Percentiles rank a stretch among this genome's conserved stretches.
Evolutionary conservation across 305 asterid genomes (phyloP).

Genomic region (Caryopteris hybrid): DNA sequence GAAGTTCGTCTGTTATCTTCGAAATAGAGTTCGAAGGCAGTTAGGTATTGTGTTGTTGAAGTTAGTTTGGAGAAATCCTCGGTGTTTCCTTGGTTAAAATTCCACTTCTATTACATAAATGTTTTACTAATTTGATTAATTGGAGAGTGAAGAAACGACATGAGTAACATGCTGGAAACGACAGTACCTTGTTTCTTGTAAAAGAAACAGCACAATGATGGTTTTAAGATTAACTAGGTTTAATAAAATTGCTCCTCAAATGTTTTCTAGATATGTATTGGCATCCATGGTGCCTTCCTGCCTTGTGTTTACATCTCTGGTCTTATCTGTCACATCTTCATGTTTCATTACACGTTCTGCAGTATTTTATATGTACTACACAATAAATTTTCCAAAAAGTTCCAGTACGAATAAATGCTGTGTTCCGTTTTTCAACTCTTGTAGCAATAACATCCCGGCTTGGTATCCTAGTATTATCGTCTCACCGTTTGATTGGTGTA

Average conservation of each 20-base stretch:
- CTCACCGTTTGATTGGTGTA: no score
- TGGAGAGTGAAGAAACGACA: not conserved
- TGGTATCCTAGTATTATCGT: no score
- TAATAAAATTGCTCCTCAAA: not conserved
- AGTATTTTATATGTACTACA: not conserved
- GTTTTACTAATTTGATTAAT: not conserved
- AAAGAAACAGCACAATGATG: constrained; percentile 11
- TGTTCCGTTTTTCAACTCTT: not conserved
- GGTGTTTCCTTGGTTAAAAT: not conserved
- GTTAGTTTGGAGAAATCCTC: no score
- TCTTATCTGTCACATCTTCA: constrained; percentile 7
- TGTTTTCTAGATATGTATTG: constrained; percentile 11
- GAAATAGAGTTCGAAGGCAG: not conserved
- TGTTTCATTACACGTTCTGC: not conserved
- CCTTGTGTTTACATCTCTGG: constrained; percentile 21
- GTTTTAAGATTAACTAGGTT: constrained; percentile 6
- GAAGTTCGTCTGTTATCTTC: no score
- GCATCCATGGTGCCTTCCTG: constrained; percentile 13
- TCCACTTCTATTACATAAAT: not conserved
- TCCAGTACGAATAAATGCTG: not conserved
- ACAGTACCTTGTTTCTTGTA: not conserved
- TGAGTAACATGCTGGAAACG: not conserved
- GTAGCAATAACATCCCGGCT: no score
- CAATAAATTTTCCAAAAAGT: not conserved
- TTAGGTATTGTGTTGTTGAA: not conserved